A percentile compares a stretch with the other conserved stretches of the same genome.
Conservation (phyloP, 2,329 filamentous ascomycete genomes). For the Monascus ruber region DNA sequence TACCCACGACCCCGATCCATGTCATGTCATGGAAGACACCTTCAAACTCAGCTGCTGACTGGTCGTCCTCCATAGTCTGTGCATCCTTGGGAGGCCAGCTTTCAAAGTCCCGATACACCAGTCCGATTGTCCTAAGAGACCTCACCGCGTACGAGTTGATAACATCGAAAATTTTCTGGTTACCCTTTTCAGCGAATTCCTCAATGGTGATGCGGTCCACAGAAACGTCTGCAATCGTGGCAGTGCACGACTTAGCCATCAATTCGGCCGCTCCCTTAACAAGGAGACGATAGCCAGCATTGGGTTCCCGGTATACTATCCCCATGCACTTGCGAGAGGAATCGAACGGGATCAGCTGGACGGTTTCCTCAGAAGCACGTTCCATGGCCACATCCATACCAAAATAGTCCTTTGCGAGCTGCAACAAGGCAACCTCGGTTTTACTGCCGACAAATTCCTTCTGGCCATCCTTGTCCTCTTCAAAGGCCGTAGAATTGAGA, state of each 20-base stretch:
- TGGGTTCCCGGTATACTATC: conserved; percentile 31
- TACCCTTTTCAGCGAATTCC: conserved; percentile 15
- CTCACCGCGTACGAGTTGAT: conserved; percentile 36
- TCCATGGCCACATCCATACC: conserved; percentile 57
- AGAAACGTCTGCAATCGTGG: conserved; percentile 22
- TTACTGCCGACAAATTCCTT: conserved; percentile 64
- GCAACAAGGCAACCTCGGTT: conserved; percentile 64
- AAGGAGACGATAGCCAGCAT: conserved; percentile 32
- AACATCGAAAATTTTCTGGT: conserved; percentile 16
- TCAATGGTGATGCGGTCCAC: conserved; percentile 13
- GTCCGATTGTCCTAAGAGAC: conserved; percentile 63
- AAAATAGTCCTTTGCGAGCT: conserved; percentile 55
- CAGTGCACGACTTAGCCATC: conserved; percentile 27
- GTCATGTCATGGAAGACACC: conserved; percentile 61
- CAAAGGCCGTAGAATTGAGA: conserved; percentile 59
- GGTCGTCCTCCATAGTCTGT: conserved; percentile 49
- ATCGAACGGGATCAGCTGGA: conserved; percentile 65
- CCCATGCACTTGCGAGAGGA: conserved; percentile 60
- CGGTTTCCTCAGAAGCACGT: conserved; percentile 47
- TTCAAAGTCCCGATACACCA: conserved; percentile 62
- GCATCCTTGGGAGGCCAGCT: conserved; percentile 52
- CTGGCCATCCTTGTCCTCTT: conserved; percentile 57
- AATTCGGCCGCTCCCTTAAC: conserved; percentile 40
- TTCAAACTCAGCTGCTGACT: conserved; percentile 52
- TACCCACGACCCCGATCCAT: conserved; percentile 61